Evolutionary conservation across 345 rosid genomes (phyloP).

Genomic region (Reutealis trisperma): DNA sequence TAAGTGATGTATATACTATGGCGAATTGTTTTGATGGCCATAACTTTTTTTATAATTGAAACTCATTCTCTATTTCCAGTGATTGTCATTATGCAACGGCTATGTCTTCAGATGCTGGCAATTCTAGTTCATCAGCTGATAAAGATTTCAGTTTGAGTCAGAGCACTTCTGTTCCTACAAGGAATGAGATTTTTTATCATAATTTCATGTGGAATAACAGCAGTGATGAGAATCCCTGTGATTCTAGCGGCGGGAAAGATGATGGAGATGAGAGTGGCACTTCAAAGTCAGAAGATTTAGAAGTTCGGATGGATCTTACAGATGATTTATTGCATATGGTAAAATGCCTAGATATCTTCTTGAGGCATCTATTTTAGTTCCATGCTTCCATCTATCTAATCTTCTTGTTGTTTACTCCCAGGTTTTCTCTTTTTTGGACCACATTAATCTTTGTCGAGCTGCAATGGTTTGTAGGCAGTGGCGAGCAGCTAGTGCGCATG

Average conservation of each 20-base stretch:
- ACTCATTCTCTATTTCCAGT: slow-evolving; percentile 34
- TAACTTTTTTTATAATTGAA: background rate
- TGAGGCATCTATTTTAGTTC: background rate
- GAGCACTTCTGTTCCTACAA: slow-evolving; percentile 37
- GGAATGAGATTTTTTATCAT: slow-evolving; percentile 51
- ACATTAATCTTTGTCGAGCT: slow-evolving; percentile 71
- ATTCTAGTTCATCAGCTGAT: slow-evolving; percentile 37
- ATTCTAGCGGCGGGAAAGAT: slow-evolving; percentile 41
- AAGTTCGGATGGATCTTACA: slow-evolving; percentile 86
- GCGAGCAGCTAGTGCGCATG: slow-evolving; percentile 92
- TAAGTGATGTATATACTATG: background rate
- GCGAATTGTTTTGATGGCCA: background rate
- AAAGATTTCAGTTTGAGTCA: slow-evolving; percentile 35
- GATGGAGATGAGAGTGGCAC: slow-evolving; percentile 46
- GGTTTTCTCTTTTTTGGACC: slow-evolving; percentile 94
- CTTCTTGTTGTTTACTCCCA: slow-evolving; percentile 23
- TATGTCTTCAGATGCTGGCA: slow-evolving; percentile 38
- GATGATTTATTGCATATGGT: slow-evolving; percentile 96
- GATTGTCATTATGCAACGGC: slow-evolving; percentile 31
- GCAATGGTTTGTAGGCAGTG: slow-evolving; percentile 96
- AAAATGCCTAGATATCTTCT: slow-evolving; percentile 14
- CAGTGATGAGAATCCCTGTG: slow-evolving; percentile 45
- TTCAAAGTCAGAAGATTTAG: slow-evolving; percentile 52
- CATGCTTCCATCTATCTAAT: background rate
- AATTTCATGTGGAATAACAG: slow-evolving; percentile 60